Conservation (phyloP, 768 basidiomycete species). For the Auricularia heimuer region DNA sequence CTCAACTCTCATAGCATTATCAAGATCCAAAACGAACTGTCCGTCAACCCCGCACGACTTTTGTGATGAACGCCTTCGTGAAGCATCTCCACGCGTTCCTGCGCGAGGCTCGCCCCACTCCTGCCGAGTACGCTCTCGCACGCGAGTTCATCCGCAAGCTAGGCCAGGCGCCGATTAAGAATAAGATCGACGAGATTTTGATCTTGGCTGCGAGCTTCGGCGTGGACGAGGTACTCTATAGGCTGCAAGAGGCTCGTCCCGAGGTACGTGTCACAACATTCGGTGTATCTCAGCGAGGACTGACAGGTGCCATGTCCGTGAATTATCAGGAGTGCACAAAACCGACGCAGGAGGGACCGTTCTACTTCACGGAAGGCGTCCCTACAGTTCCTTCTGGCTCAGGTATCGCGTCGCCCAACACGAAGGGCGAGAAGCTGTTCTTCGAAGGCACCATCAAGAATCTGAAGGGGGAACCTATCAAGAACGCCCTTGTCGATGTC, state of each 20-base stretch:
- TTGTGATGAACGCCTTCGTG: constrained; percentile 23
- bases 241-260: constrained; percentile 25
- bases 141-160: constrained; percentile 28
- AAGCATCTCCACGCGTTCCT: constrained; percentile 29
- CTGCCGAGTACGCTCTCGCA: constrained; percentile 27
- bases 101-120: constrained; percentile 26
- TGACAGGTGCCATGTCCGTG: background rate
- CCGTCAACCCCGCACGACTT: constrained; percentile 20
- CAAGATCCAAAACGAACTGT: constrained; percentile 19
- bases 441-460: constrained; percentile 27
- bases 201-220: constrained; percentile 30
- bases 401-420: constrained; percentile 15
- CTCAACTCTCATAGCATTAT: constrained; percentile 12
- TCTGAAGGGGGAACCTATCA: constrained; percentile 23
- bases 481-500: constrained; percentile 25
- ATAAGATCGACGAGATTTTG: constrained; percentile 24
- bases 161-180: constrained; percentile 27
- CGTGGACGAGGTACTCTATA: constrained; percentile 28
- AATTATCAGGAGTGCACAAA: constrained; percentile 20
- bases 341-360: constrained; percentile 26
- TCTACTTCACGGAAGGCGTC: constrained; percentile 21
- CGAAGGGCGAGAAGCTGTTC: constrained; percentile 26
- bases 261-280: constrained; percentile 8
- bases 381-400: constrained; percentile 22
- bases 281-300: too few species aligned